phyloP scores from a whole-genome alignment of 140 eudicot species.

The Ambrosia hybrid region DNA sequence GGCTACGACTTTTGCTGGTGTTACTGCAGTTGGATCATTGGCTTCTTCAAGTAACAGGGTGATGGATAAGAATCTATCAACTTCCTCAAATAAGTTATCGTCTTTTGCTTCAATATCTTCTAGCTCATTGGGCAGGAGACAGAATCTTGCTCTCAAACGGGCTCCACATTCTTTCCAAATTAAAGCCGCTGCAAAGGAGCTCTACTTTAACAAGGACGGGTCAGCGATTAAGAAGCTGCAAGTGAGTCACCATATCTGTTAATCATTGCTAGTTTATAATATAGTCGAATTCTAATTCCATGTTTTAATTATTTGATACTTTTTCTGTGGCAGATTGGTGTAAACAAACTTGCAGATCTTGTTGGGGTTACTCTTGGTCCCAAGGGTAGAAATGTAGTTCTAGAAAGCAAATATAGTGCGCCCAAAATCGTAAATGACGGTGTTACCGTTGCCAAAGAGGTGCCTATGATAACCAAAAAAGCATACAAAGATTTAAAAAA shows the following conservation, averaged over 20 bases:
- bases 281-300: neutral
- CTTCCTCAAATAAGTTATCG: conserved; percentile 47
- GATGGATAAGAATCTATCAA: too few relatives aligned
- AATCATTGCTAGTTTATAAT: neutral
- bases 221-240: conserved; percentile 79
- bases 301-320: neutral
- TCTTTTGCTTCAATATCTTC: conserved; percentile 61
- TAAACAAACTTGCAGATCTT: conserved; percentile 84
- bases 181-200: conserved; percentile 67
- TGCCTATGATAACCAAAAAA: conserved; percentile 13
- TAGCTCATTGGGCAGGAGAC: conserved; percentile 45
- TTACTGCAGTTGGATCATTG: conserved; percentile 60
- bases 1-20: conserved; percentile 62
- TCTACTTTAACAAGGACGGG: conserved; percentile 87
- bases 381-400: conserved; percentile 84
- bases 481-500: neutral
- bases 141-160: conserved; percentile 40
- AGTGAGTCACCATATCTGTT: conserved; percentile 34
- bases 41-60: conserved; percentile 33
- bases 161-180: conserved; percentile 39
- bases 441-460: conserved; percentile 90
- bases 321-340: conserved; percentile 58
- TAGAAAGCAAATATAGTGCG: conserved; percentile 86
- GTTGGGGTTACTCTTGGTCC: conserved; percentile 97
- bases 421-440: conserved; percentile 94